Conservation (phyloP, 208 protist species). For the Acanthamoeba triangularis region DNA sequence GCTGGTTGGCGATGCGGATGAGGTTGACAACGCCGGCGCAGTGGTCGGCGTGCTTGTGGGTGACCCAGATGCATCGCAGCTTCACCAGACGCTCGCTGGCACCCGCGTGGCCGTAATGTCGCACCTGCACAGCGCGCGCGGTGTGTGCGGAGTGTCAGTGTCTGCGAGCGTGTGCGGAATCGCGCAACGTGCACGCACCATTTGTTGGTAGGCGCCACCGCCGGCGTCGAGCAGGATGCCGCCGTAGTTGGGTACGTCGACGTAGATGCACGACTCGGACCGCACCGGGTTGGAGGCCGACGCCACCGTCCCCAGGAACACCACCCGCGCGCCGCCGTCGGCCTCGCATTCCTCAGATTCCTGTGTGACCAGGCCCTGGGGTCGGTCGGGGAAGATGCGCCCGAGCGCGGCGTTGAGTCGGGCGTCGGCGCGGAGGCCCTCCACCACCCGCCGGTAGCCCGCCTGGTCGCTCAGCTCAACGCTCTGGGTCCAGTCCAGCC, state of each 20-base stretch:
- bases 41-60: constrained; percentile 38
- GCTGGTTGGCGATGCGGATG: not conserved
- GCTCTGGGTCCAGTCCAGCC: not conserved
- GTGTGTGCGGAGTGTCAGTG: not conserved
- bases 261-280: constrained; percentile 13
- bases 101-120: not conserved
- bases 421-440: not conserved
- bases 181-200: not conserved
- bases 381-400: not conserved
- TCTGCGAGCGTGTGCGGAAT: not conserved
- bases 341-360: not conserved
- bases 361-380: not conserved
- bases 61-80: constrained; percentile 30
- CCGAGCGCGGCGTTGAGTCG: not conserved
- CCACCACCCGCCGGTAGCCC: not conserved
- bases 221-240: constrained; percentile 15
- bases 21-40: not conserved
- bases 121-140: not conserved
- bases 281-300: not conserved
- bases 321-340: not conserved
- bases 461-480: not conserved
- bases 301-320: constrained; percentile 19
- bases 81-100: not conserved
- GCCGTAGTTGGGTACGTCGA: not conserved
- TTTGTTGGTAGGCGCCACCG: constrained; percentile 31